phyloP scores from a whole-genome alignment of 2,329 filamentous ascomycete genomes.

The Orbilia blumenaviensis region DNA sequence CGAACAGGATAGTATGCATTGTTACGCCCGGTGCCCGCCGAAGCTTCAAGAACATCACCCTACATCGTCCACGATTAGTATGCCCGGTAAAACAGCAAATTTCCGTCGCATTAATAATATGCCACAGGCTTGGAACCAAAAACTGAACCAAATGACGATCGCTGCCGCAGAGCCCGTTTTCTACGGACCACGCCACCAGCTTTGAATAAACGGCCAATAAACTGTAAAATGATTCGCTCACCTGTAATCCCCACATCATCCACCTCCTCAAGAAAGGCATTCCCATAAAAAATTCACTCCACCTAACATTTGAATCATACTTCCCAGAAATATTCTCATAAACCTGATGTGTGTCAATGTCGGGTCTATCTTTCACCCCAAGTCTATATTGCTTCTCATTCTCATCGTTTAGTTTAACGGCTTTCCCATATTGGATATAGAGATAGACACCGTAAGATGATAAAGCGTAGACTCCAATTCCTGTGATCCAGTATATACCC shows the following conservation, averaged over 20 bases:
- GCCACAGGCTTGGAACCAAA: neutral
- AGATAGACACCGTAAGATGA: slow-evolving; percentile 57
- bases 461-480: slow-evolving; percentile 55
- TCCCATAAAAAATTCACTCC: slow-evolving; percentile 57
- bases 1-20: slow-evolving; percentile 55
- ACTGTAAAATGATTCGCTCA: slow-evolving; percentile 21
- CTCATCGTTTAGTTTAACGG: slow-evolving; percentile 19
- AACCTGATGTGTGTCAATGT: slow-evolving; percentile 54
- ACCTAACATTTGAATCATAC: slow-evolving; percentile 57
- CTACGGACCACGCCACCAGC: no score
- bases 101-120: neutral
- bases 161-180: no score
- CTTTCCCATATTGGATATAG: slow-evolving; percentile 53
- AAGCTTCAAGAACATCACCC: slow-evolving; percentile 57
- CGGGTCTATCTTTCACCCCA: slow-evolving; percentile 24
- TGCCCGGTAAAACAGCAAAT: neutral
- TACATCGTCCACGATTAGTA: slow-evolving; percentile 25
- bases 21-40: slow-evolving; percentile 57
- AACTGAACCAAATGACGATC: neutral
- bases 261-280: slow-evolving; percentile 57
- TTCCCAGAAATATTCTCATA: slow-evolving; percentile 57
- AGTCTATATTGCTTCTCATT: slow-evolving; percentile 38
- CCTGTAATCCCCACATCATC: slow-evolving; percentile 55
- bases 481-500: slow-evolving; percentile 52
- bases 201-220: neutral